Percentiles rank a stretch among this genome's conserved stretches.
phyloP scores from a whole-genome alignment of 1,139 yeast species.

The Debaryomyces udenii region DNA sequence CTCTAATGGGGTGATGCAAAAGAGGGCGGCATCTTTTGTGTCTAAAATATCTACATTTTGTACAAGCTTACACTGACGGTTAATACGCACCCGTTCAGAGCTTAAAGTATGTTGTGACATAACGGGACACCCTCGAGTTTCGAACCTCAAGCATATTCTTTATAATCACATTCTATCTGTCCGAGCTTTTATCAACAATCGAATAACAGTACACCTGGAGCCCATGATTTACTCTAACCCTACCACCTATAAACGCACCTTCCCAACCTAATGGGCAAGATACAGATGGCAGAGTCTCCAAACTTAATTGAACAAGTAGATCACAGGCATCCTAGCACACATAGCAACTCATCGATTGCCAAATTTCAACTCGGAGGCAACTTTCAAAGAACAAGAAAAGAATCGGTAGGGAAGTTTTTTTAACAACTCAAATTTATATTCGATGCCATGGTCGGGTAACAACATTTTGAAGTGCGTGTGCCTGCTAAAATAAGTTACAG shows the following conservation, averaged over 20 bases:
- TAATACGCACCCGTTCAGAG: background rate
- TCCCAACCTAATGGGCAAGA: constrained; percentile 60
- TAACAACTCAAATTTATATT: constrained; percentile 1
- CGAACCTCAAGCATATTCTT: constrained; percentile 48
- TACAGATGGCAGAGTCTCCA: constrained; percentile 20
- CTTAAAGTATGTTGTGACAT: constrained; percentile 47
- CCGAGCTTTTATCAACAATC: constrained; percentile 46
- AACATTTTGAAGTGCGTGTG: background rate
- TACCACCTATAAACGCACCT: constrained; percentile 21
- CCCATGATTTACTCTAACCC: constrained; percentile 19
- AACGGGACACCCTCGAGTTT: constrained; percentile 59
- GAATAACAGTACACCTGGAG: constrained; percentile 29
- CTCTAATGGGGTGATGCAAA: no score
- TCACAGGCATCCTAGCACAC: constrained; percentile 14
- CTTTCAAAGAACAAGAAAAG: constrained; percentile 34
- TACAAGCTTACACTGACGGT: background rate
- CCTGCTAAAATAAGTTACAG: no score
- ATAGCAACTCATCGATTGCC: constrained; percentile 27
- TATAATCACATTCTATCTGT: constrained; percentile 51
- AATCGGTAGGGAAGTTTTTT: constrained; percentile 10
- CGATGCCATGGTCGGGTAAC: constrained; percentile 6
- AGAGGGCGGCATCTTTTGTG: no score
- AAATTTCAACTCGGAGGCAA: constrained; percentile 44
- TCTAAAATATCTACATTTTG: no score
- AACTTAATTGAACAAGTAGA: constrained; percentile 11